Base-by-base conservation (phyloP, 2,329 filamentous ascomycete species). In the Diaporthe batatas region DNA sequence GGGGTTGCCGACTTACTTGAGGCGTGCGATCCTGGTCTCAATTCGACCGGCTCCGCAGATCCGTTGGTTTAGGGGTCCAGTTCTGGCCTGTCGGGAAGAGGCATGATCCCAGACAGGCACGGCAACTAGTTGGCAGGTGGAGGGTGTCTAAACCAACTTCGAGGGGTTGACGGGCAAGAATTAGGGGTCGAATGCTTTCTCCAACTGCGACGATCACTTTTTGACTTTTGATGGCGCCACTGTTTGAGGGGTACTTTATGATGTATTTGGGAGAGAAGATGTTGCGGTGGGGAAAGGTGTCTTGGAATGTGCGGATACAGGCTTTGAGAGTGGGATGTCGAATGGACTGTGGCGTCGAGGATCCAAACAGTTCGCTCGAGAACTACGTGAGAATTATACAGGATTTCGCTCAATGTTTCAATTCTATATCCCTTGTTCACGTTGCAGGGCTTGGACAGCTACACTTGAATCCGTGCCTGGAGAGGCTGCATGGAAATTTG, bases 131-230 rank as follows among this genome's bases (percentile, higher is more conserved):
- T 42, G 32, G 44, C 8, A 39, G 44, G 58, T 70, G 55, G 53
- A 62, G 44, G 55, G 67, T 69, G 42, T 47, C 58, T 39, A 58
- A 53, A 36, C 47, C 55, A 62, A 59, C 44, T 62, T 59, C 23
- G 49, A 62, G 51, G 44, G 55, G 23, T 36, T 36, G 62, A 25
- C 68, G 23, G 39, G 23, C 29, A 42, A 42, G 32, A 39, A 59
- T 70, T 58, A 18, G 32, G 64, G 23, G 34, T 54, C 36, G 34
- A 47, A 59, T 47, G 29, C 57, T 59, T 59, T 70, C 68, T 58
- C 54, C 68, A 57, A 70, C 68, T 7, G n/a, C 57, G 68, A 70
- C 54, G 68, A 70, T 70, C 68, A 70, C 25, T 36, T 39, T 65
- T 65, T 65, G 62, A 67, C 47, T 67, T 67, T 53, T 39, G 62